Percentiles rank a stretch among this genome's conserved stretches.
Conservation (phyloP, 495 filamentous ascomycete species). For the Lophium mytilinum region DNA sequence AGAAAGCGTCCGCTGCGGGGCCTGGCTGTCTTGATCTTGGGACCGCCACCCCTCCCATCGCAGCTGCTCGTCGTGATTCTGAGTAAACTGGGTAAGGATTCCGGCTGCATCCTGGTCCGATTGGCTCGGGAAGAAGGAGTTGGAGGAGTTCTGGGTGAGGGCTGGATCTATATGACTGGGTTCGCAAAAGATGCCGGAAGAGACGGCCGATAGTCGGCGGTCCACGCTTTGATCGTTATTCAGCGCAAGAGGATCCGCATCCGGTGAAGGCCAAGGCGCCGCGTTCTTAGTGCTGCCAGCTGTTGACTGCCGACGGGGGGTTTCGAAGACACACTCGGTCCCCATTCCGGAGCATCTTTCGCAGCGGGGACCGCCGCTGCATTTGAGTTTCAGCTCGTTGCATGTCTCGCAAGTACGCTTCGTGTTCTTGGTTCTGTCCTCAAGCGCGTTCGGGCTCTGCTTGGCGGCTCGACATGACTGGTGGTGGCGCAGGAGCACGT, state of each 20-base stretch:
- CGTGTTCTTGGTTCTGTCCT: neutral
- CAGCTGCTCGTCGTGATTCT: neutral
- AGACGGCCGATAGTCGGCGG: neutral
- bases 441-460: neutral
- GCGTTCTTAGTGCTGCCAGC: neutral
- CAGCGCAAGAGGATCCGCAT: neutral
- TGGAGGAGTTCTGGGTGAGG: neutral
- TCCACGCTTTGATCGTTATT: too few relatives aligned
- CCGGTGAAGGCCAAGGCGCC: neutral
- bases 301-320: neutral
- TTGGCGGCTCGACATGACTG: neutral
- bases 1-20: neutral
- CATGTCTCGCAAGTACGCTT: neutral
- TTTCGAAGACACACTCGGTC: neutral
- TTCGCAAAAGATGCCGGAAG: neutral
- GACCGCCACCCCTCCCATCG: neutral
- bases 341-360: neutral
- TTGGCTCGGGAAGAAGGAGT: neutral
- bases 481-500: neutral
- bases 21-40: neutral
- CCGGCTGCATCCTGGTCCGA: neutral
- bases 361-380: neutral
- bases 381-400: neutral
- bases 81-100: neutral
- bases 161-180: neutral